phyloP scores from a whole-genome alignment of 805 yeast genomes.

The Sugiyamaella floridensis region DNA sequence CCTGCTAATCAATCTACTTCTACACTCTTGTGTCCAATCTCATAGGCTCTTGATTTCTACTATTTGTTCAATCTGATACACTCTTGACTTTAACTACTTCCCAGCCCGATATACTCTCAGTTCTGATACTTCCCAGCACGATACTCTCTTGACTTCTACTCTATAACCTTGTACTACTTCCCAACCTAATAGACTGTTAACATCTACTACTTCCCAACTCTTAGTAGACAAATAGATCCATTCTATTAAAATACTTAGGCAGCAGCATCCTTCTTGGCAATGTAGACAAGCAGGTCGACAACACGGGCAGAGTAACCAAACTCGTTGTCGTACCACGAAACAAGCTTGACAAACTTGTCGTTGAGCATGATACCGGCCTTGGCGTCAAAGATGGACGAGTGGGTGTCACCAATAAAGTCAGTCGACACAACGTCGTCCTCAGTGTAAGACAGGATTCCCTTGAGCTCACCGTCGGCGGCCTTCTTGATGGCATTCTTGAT shows the following conservation, averaged over 20 bases:
- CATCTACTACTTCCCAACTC: too few species aligned
- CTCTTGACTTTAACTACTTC: too few species aligned
- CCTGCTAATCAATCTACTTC: too few species aligned
- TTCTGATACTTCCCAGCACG: too few species aligned
- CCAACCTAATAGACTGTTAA: too few species aligned
- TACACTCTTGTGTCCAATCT: too few species aligned
- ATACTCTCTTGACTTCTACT: too few species aligned
- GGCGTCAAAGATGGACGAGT: constrained; percentile 86
- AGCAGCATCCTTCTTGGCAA: constrained; percentile 48
- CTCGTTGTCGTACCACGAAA: constrained; percentile 95
- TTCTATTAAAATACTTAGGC: not conserved
- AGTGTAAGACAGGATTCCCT: constrained; percentile 84
- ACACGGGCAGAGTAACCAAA: constrained; percentile 96
- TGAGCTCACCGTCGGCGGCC: constrained; percentile 69
- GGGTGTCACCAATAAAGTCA: constrained; percentile 77
- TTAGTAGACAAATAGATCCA: not conserved
- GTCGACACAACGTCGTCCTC: constrained; percentile 88
- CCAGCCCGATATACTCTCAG: too few species aligned
- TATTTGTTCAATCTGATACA: too few species aligned
- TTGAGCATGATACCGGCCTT: constrained; percentile 84
- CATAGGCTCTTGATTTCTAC: too few species aligned
- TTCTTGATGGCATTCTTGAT: constrained; percentile 69
- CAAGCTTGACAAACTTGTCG: constrained; percentile 82
- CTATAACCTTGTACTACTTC: too few species aligned
- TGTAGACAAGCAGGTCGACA: constrained; percentile 78